Percentiles rank a stretch among this genome's conserved stretches.
phyloP scores from a whole-genome alignment of 2,329 filamentous ascomycete species.

The Pyrenochaeta sp. region DNA sequence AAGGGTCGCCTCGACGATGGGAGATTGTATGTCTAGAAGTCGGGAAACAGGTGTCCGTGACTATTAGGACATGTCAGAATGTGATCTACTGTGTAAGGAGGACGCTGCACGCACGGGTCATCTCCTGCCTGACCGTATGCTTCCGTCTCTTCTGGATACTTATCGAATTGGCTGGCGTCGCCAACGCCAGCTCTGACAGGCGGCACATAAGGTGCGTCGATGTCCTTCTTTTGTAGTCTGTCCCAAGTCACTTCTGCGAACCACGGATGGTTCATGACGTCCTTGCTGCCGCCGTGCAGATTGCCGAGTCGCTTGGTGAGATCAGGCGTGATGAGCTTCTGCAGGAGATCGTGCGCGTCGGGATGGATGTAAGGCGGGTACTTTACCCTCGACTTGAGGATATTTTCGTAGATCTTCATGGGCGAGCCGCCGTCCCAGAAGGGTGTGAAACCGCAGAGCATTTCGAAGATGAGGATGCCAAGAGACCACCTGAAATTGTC shows the following conservation, averaged over 20 bases:
- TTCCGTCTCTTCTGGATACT: slow-evolving; percentile 96
- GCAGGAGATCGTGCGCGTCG: slow-evolving; percentile 90
- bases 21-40: slow-evolving; percentile 35
- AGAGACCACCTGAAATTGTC: slow-evolving; percentile 83
- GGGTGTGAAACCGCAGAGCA: slow-evolving; percentile 98
- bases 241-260: slow-evolving; percentile 99
- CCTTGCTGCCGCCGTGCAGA: slow-evolving; percentile 85
- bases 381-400: slow-evolving; percentile 93
- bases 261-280: slow-evolving; percentile 96
- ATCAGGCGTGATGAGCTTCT: slow-evolving; percentile 92
- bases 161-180: slow-evolving; percentile 96
- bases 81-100: slow-evolving; percentile 32
- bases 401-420: slow-evolving; percentile 99
- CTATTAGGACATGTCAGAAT: slow-evolving; percentile 46
- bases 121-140: slow-evolving; percentile 80
- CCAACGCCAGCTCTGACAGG: slow-evolving; percentile 93
- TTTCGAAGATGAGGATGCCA: slow-evolving; percentile 98
- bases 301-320: slow-evolving; percentile 95
- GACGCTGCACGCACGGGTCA: slow-evolving; percentile 77
- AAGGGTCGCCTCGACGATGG: background rate
- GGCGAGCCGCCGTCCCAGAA: slow-evolving; percentile 99
- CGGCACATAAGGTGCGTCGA: slow-evolving; percentile 96
- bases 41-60: slow-evolving; percentile 45
- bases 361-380: slow-evolving; percentile 96
- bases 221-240: slow-evolving; percentile 90